Evolutionary conservation across 768 basidiomycete genomes (phyloP).

Genomic region (Agaricus sinodeliciosus): DNA sequence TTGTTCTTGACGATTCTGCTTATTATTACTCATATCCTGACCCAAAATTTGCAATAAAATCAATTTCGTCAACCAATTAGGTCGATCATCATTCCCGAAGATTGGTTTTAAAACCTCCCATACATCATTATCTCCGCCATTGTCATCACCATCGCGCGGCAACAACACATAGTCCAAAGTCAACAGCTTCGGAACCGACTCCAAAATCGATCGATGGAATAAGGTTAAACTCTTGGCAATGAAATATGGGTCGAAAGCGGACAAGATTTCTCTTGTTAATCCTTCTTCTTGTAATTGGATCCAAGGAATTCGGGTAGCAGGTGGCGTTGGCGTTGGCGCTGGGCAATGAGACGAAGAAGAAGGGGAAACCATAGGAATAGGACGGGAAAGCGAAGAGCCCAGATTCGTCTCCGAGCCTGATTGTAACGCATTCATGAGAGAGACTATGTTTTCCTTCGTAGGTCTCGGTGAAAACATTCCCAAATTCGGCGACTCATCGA

Average conservation of each 20-base stretch:
- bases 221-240: slow-evolving; percentile 57
- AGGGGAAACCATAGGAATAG: slow-evolving; percentile 8
- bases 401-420: not conserved
- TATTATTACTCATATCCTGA: slow-evolving; percentile 36
- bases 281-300: slow-evolving; percentile 54
- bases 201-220: slow-evolving; percentile 51
- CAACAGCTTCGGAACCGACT: slow-evolving; percentile 46
- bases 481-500: slow-evolving; percentile 33
- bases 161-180: slow-evolving; percentile 37
- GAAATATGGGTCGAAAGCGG: slow-evolving; percentile 52
- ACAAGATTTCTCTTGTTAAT: slow-evolving; percentile 59
- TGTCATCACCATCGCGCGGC: slow-evolving; percentile 18
- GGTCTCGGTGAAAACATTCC: slow-evolving; percentile 51
- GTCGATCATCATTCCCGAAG: slow-evolving; percentile 62
- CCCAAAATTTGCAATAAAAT: slow-evolving; percentile 67
- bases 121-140: slow-evolving; percentile 6
- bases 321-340: not conserved
- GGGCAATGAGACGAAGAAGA: not conserved
- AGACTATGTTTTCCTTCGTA: slow-evolving; percentile 24
- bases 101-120: slow-evolving; percentile 25
- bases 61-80: slow-evolving; percentile 78
- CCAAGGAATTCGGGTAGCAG: slow-evolving; percentile 36
- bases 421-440: slow-evolving; percentile 39
- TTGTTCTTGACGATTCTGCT: no score
- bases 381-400: not conserved